Evolutionary conservation across 2,329 filamentous ascomycete genomes (phyloP).

Genomic region (Aspergillus sp.): DNA sequence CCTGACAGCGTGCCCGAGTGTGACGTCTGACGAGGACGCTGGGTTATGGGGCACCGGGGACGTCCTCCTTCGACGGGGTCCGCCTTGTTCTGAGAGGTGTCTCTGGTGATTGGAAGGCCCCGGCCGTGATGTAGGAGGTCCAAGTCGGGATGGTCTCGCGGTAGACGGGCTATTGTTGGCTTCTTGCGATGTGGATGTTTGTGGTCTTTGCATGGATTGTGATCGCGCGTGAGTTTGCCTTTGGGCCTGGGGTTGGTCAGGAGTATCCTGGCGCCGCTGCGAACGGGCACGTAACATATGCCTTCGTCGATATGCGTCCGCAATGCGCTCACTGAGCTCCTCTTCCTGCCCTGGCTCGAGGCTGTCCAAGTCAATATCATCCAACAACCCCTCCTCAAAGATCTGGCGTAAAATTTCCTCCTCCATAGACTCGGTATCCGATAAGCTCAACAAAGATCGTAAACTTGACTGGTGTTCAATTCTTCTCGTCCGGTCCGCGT

Average conservation of each 20-base stretch:
- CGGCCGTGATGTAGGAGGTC: slow-evolving; percentile 31
- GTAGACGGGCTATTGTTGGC: slow-evolving; percentile 32
- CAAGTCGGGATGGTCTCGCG: slow-evolving; percentile 40
- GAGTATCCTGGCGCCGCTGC: slow-evolving; percentile 42
- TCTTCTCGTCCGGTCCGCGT: slow-evolving; percentile 55
- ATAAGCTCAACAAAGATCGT: slow-evolving; percentile 79
- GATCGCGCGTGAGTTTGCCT: slow-evolving; percentile 35
- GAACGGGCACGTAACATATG: slow-evolving; percentile 57
- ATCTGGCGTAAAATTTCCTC: slow-evolving; percentile 89
- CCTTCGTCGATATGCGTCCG: slow-evolving; percentile 80
- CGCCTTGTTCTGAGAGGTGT: slow-evolving; percentile 42
- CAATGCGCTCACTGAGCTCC: slow-evolving; percentile 86
- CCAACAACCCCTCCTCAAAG: slow-evolving; percentile 80
- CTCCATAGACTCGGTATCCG: slow-evolving; percentile 77
- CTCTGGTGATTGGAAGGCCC: slow-evolving; percentile 36
- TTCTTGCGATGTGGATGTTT: slow-evolving; percentile 23
- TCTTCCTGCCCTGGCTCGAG: slow-evolving; percentile 84
- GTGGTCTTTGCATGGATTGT: slow-evolving; percentile 34
- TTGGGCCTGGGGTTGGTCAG: slow-evolving; percentile 36
- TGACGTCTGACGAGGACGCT: slow-evolving; percentile 41
- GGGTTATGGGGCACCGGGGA: slow-evolving; percentile 39
- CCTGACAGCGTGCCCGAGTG: slow-evolving; percentile 37
- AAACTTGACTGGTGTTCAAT: slow-evolving; percentile 90
- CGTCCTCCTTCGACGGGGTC: slow-evolving; percentile 35
- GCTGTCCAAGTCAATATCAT: slow-evolving; percentile 87